phyloP scores from a whole-genome alignment of 2,329 filamentous ascomycete genomes.

The Aspergillus sp. region DNA sequence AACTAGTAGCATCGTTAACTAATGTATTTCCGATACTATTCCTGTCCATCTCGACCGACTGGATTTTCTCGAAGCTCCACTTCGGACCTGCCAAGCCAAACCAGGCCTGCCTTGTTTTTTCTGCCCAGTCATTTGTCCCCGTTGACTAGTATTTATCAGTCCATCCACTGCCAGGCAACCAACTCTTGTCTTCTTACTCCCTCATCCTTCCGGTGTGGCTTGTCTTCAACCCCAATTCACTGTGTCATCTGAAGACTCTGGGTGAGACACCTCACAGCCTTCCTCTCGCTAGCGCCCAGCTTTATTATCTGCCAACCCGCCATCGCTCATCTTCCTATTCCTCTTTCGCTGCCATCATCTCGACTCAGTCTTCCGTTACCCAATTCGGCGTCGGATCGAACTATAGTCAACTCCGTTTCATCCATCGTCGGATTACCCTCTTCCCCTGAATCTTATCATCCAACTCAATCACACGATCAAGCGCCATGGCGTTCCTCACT shows the following conservation, averaged over 20 bases:
- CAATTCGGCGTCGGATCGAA: background rate
- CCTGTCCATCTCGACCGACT: background rate
- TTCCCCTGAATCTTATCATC: background rate
- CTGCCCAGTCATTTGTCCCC: background rate
- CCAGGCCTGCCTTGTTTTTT: slow-evolving; percentile 4
- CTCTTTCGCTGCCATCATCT: background rate
- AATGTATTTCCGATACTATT: background rate
- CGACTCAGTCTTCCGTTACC: background rate
- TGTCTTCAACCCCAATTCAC: no score
- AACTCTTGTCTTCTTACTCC: no score
- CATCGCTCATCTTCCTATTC: background rate
- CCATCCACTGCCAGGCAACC: background rate
- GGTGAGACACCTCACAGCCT: no score
- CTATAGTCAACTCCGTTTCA: background rate
- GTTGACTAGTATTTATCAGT: background rate
- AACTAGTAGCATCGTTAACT: no score
- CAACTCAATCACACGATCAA: background rate
- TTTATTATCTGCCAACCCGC: background rate
- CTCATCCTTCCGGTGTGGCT: no score
- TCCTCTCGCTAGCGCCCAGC: background rate
- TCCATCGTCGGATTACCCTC: background rate
- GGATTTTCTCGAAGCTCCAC: background rate
- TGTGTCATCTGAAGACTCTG: no score
- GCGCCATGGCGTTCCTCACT: slow-evolving; percentile 18
- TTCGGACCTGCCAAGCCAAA: slow-evolving; percentile 3